Percentiles rank a stretch among this genome's conserved stretches.
Evolutionary conservation across 2,329 filamentous ascomycete genomes (phyloP).

Genomic region (Cadophora gregata): DNA sequence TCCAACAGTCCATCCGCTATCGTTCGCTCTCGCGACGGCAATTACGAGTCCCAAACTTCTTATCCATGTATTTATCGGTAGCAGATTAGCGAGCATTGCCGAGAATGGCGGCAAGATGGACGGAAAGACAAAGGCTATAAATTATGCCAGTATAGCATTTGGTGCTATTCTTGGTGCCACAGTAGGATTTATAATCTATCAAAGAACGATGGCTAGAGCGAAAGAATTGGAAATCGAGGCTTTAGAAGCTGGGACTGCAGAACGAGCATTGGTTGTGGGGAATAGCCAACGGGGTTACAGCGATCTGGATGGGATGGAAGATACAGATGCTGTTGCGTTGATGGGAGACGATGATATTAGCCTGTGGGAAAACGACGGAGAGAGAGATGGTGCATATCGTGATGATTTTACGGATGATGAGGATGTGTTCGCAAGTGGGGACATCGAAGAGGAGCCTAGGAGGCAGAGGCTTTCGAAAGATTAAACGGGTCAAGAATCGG

Average conservation of each 20-base stretch:
- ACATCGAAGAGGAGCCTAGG: constrained; percentile 29
- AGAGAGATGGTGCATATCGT: constrained; percentile 35
- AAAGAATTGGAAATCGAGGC: constrained; percentile 56
- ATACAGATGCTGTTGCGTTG: constrained; percentile 36
- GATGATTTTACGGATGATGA: constrained; percentile 43
- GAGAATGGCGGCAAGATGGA: constrained; percentile 86
- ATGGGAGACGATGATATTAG: constrained; percentile 45
- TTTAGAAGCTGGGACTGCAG: constrained; percentile 35
- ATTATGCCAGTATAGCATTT: constrained; percentile 80
- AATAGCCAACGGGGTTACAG: constrained; percentile 33
- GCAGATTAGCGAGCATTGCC: constrained; percentile 80
- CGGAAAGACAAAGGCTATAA: constrained; percentile 75
- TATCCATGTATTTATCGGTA: constrained; percentile 91
- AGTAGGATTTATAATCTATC: constrained; percentile 88
- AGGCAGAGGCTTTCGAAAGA: background rate
- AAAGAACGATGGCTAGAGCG: constrained; percentile 67
- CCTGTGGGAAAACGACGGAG: constrained; percentile 41
- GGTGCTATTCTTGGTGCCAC: constrained; percentile 73
- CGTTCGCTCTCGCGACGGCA: constrained; percentile 83
- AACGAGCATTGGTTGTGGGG: constrained; percentile 19
- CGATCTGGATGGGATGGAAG: constrained; percentile 29
- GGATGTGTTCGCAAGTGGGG: constrained; percentile 38
- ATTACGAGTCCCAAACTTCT: constrained; percentile 85
- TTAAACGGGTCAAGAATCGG: background rate
- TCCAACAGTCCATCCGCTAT: constrained; percentile 78